Evolutionary conservation across 148 eudicot species (phyloP), one percentile per base, ranked within the genome.

Genomic region (Rhododendron griersonianum): DNA sequence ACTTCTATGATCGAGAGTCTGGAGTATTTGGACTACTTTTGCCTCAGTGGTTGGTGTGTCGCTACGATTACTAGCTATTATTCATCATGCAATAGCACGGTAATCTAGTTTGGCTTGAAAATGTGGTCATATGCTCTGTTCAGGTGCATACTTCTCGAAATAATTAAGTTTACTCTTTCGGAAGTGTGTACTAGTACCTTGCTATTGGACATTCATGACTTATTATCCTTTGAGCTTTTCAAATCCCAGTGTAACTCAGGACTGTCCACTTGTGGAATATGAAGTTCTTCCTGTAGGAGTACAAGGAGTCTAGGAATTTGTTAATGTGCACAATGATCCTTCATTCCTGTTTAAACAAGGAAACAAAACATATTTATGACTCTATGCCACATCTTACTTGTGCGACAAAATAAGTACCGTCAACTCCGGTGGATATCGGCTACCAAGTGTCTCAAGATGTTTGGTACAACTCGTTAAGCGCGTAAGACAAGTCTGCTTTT

Each of bases 61-160:
- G 0, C 44, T 5, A 35, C 5, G 79, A 18, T 19, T 39, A 76
- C 79, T 39, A n/a, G 48, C 28, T 41, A 35, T 41, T 41, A 77
- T 21, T 77, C n/a, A n/a, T 77, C 30, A 21, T 41, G 16, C 51
- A 3, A 37, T 76, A 39, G 48, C 28, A 21, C 23, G 80, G 30
- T 81, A 81, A 30, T 51, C 83, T 25, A 81, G 65, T 50, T 81
- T 53, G 11, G 61, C 65, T 81, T 81, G 44, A 81, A 28, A 51
- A 30, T 33, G 25, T 81, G 13, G 61, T 53, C 19, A 41, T 51
- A 2, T 53, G 11, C 61, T 53, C 44, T 5, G 39, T 53, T 53
- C 39, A 30, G 25, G 41, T 8, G 65, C 61, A 30, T 30, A 37
- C 37, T 33, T 81, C 41, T 81, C 13, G 18, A 51, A 51, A 15